These are phyloP conservation scores for Vitis cinerea DNA, from an alignment of 164 flowering plant species.

Conservation along the genomic window DNA sequence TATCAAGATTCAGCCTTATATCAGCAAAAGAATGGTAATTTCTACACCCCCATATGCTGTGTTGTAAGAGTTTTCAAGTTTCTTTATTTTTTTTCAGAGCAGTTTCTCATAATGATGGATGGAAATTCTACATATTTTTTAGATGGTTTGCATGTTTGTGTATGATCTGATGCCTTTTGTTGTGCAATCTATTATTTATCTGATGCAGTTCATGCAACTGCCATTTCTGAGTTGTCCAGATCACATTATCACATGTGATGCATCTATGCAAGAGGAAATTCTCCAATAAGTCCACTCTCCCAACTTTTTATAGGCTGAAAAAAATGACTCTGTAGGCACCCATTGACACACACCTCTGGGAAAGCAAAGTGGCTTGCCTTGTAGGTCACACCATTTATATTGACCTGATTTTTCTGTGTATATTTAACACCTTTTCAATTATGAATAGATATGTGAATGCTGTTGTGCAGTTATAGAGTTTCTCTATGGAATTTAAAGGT, in stretches of 20 bases:
- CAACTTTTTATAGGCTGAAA: too few relatives aligned
- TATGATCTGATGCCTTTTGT: neutral
- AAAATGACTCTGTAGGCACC: too few relatives aligned
- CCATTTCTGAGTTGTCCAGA: neutral
- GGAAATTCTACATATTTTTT: neutral
- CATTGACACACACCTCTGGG: too few relatives aligned
- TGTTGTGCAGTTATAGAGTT: neutral
- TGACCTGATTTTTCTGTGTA: too few relatives aligned
- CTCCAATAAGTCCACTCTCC: neutral
- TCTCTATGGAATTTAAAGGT: too few relatives aligned
- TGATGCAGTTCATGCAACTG: neutral
- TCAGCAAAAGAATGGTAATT: conserved; percentile 83
- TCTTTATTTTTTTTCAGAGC: too few relatives aligned
- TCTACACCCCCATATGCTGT: neutral
- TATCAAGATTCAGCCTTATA: conserved; percentile 59
- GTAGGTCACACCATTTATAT: too few relatives aligned
- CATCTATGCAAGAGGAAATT: neutral
- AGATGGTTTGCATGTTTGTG: neutral
- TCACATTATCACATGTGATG: neutral
- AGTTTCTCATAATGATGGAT: neutral
- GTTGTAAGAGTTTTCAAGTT: neutral
- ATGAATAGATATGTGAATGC: neutral
- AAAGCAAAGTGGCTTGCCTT: too few relatives aligned
- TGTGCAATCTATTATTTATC: neutral
- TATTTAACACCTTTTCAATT: too few relatives aligned